Base-by-base conservation (phyloP, 345 rosid species). In the Salix viminalis region DNA sequence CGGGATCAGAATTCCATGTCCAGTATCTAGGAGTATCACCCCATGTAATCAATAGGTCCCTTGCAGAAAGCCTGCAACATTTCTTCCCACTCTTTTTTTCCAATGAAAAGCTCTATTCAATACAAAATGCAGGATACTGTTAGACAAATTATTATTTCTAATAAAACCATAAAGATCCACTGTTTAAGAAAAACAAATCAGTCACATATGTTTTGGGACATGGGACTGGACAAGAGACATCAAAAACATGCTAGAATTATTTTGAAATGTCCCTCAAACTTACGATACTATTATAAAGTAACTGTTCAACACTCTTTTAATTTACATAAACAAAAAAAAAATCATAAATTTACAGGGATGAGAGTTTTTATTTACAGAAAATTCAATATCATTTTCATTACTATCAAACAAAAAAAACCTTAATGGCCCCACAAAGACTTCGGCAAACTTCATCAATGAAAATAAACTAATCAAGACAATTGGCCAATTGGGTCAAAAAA, bases 31-130 rank as follows among this genome's bases (percentile, higher is more conserved):
- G 86, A 23, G 79, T 54, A 70, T 54, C 77, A 14, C 81, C 76
- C 84, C 83, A 83, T 2, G 6, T 3, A 73, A 85, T 83, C 26
- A 3, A 10, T 1, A 85, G 83, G 16, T 77, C 77, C 65, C 86
- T 83, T 48, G 83, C 73, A 2, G 79, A 82, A 1, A 85, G 67
- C 86, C 76, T 79, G 54, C 39, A 75, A 30, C 79, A 75, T 64
- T 67, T 85, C 67, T 81, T 79, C 74, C 88, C 84, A 56, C 69
- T 81, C 1, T 32, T 6, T 70, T 81, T 76, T 2, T 78, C 82
- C 56, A 85, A 44, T 2, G 67, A 72, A 68, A 81, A 81, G 74
- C 83, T 85, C 86, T 85, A 26, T 4, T 18, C 6, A 26, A 26
- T 26, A 37, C 41, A 19, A 2, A 52, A 21, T 2, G 42, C 0